These are phyloP conservation scores for Tilletia setariae DNA, from an alignment of 1,284 basidiomycete species.

Conservation along the genomic window DNA sequence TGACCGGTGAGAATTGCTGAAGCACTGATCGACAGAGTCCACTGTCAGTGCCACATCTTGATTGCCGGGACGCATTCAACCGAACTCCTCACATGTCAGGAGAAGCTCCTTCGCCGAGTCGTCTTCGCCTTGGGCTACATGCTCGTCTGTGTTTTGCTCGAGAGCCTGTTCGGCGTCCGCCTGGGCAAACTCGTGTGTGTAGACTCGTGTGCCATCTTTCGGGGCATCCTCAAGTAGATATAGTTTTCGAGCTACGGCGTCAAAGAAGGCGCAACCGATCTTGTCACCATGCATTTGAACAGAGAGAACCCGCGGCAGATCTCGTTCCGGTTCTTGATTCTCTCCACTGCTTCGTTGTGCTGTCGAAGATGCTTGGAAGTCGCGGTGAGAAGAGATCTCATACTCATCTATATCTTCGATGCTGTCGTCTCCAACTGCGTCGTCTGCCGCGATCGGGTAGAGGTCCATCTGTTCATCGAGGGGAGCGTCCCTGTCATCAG, in stretches of 20 bases:
- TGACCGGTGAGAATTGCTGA: slow-evolving; percentile 5
- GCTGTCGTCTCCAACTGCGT: too few relatives aligned
- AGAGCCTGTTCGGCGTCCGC: not conserved
- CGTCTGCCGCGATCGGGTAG: too few relatives aligned
- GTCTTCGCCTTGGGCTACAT: not conserved
- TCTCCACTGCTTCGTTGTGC: not conserved
- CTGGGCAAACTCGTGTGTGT: not conserved
- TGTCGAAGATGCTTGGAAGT: too few relatives aligned
- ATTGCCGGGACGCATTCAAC: not conserved
- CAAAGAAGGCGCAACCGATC: slow-evolving; percentile 12
- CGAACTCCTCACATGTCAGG: not conserved
- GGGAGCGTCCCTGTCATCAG: too few relatives aligned
- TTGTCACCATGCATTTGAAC: slow-evolving; percentile 5
- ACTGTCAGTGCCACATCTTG: not conserved
- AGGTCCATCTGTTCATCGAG: too few relatives aligned
- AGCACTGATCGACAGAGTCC: not conserved
- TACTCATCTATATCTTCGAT: too few relatives aligned
- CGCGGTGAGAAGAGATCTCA: too few relatives aligned
- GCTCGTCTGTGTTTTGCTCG: not conserved
- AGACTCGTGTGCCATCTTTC: not conserved
- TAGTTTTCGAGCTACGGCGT: not conserved
- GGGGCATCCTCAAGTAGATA: not conserved
- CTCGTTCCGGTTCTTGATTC: not conserved
- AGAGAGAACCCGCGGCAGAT: not conserved
- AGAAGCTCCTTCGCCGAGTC: not conserved